Conservation (phyloP, 768 basidiomycete species). For the Serendipita sp. region DNA sequence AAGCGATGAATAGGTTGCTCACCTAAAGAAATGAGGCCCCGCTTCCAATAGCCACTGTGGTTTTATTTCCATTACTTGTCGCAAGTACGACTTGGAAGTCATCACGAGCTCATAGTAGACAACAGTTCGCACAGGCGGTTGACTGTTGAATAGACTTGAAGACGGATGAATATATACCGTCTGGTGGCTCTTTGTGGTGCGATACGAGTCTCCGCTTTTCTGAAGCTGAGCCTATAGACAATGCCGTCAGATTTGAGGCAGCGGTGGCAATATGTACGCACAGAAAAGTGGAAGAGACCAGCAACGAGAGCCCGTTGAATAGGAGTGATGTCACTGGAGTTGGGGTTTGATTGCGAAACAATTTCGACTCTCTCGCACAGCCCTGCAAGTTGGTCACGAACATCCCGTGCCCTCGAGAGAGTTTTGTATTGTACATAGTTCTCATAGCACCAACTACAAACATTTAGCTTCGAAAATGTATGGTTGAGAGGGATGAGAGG, state of each 20-base stretch:
- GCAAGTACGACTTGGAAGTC: conserved; percentile 94
- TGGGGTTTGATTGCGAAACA: conserved; percentile 70
- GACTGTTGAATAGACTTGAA: conserved; percentile 84
- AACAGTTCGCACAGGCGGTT: conserved; percentile 80
- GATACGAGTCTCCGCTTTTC: conserved; percentile 91
- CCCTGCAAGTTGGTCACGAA: conserved; percentile 86
- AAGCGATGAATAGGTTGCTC: conserved; percentile 11
- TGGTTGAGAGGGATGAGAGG: neutral
- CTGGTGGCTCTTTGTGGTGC: conserved; percentile 89
- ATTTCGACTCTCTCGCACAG: conserved; percentile 96
- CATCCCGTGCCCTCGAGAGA: conserved; percentile 83
- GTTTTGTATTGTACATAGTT: conserved; percentile 93
- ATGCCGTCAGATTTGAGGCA: conserved; percentile 9
- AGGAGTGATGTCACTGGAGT: conserved; percentile 81
- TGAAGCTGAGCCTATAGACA: conserved; percentile 63
- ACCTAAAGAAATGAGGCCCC: conserved; percentile 92
- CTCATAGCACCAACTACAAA: conserved; percentile 57
- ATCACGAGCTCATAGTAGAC: conserved; percentile 95
- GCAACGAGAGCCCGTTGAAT: conserved; percentile 91
- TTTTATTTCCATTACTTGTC: conserved; percentile 98
- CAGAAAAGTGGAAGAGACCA: conserved; percentile 93
- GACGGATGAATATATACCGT: conserved; percentile 96
- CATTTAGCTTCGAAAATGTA: neutral
- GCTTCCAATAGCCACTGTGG: conserved; percentile 89
- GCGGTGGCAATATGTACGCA: conserved; percentile 21